Base-by-base conservation (phyloP, 2,329 filamentous ascomycete species). In the Aspergillus jensenii region DNA sequence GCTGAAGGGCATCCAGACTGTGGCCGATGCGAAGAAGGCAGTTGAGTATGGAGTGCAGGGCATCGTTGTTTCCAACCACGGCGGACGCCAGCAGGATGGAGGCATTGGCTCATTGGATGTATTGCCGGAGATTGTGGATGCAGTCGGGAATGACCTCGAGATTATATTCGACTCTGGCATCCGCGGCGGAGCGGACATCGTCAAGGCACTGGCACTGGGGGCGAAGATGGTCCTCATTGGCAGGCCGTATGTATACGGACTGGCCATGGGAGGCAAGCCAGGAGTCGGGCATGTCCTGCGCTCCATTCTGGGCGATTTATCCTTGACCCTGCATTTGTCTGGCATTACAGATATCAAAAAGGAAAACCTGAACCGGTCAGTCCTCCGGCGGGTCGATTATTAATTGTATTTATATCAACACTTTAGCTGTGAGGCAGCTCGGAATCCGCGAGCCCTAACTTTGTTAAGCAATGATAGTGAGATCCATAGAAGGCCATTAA, bases 201-300 rank as follows among this genome's bases (percentile, higher is more conserved):
- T 53, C 31, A 53, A 53, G 35, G 55, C 55, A 14, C 27, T 58
- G 15, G 41, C 40, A 3, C 19, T 58, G 12, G 49, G 55, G 1
- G 55, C 55, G 4, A 58, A 53, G 27, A 51, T 51, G 21, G 55
- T 58, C 9, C 37, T 53, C 14, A 25, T 58, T 14, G 55, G 55
- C 7, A 45, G 55, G 25, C 55, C 55, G 21, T 44, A 53, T 6
- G 27, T 58, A 6, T 58, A 58, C 37, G 55, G 55, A 15, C 27
- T 58, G 31, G 49, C 27, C 3, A 52, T 52, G 9, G 44, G 12
- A 9, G 55, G 55, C 0, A 4, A 53, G 37, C 11, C 33, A 35
- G 55, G 55, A 11, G 55, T 45, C 9, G 12, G 43, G 19, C 44
- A 46, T 53, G 55, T 58, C 5, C 15, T 58, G 15, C 9, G 27